These are phyloP conservation scores for Biscogniauxia marginata DNA, from an alignment of 2,329 filamentous ascomycete species.

Conservation along the genomic window DNA sequence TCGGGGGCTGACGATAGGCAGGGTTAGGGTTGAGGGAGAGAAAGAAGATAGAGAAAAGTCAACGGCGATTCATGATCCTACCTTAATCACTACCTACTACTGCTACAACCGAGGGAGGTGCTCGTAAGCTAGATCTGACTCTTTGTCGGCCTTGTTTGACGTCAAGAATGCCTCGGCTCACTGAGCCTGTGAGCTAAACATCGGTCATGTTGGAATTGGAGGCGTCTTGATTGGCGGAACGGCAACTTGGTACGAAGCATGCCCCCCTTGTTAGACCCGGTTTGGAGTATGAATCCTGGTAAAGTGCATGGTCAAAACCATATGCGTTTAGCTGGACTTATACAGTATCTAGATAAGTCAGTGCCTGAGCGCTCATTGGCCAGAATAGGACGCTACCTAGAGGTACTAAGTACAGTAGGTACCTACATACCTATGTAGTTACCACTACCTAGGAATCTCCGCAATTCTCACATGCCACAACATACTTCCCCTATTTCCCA, in stretches of 20 bases:
- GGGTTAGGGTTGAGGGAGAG: background rate
- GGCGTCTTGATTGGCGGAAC: background rate
- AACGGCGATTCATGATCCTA: background rate
- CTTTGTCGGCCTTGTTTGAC: background rate
- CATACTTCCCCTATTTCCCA: no score
- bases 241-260: background rate
- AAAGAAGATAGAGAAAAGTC: background rate
- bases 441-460: no score
- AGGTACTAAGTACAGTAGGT: no score
- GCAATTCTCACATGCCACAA: no score
- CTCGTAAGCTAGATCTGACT: background rate
- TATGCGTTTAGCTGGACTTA: no score
- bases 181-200: no score
- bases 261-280: background rate
- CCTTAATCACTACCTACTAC: background rate
- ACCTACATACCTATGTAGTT: no score
- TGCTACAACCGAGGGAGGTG: background rate
- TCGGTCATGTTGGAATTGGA: background rate
- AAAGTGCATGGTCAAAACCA: no score
- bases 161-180: background rate
- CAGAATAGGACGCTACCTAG: no score
- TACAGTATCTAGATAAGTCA: no score
- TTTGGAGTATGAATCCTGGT: no score
- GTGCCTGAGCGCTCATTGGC: no score
- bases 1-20: background rate